Percentiles rank a stretch among this genome's conserved stretches.
Conservation (phyloP, 495 filamentous ascomycete genomes). For the Daldinia vernicosa region DNA sequence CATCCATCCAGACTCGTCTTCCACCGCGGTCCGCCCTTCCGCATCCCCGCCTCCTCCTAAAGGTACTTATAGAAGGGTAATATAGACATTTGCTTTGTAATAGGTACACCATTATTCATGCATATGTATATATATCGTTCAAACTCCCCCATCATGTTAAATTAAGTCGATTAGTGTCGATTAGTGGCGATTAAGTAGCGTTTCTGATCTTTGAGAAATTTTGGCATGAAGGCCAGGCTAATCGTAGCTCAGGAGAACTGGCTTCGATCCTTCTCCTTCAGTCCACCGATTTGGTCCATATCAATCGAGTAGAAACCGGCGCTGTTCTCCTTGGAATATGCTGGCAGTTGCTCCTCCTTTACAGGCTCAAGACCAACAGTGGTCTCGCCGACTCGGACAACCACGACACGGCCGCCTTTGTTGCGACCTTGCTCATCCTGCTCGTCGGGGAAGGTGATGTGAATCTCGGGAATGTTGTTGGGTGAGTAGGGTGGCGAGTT, state of each 20-base stretch:
- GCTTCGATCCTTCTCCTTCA: slow-evolving; percentile 81
- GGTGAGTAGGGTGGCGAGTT: slow-evolving; percentile 79
- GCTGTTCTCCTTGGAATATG: slow-evolving; percentile 79
- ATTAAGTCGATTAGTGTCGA: slow-evolving; percentile 25
- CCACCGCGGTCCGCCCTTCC: slow-evolving; percentile 42
- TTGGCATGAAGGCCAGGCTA: slow-evolving; percentile 7
- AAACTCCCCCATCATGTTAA: slow-evolving; percentile 32
- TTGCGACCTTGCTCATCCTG: slow-evolving; percentile 85
- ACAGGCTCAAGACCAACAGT: slow-evolving; percentile 87
- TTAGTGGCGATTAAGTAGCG: slow-evolving; percentile 15
- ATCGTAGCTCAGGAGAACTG: slow-evolving; percentile 47
- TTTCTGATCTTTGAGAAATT: slow-evolving; percentile 15
- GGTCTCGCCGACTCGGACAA: slow-evolving; percentile 90
- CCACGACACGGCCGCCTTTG: slow-evolving; percentile 87
- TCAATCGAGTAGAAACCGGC: slow-evolving; percentile 90
- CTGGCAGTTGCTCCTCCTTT: slow-evolving; percentile 80
- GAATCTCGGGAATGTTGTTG: slow-evolving; percentile 87
- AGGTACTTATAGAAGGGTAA: slow-evolving; percentile 30
- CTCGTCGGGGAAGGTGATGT: slow-evolving; percentile 98
- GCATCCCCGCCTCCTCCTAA: slow-evolving; percentile 34
- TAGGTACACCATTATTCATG: slow-evolving; percentile 46
- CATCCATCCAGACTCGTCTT: slow-evolving; percentile 27
- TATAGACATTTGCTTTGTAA: slow-evolving; percentile 39
- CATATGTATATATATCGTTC: slow-evolving; percentile 41
- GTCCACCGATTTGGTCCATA: slow-evolving; percentile 90